phyloP scores from a whole-genome alignment of 2,329 filamentous ascomycete genomes.

The Botryotinia convoluta region DNA sequence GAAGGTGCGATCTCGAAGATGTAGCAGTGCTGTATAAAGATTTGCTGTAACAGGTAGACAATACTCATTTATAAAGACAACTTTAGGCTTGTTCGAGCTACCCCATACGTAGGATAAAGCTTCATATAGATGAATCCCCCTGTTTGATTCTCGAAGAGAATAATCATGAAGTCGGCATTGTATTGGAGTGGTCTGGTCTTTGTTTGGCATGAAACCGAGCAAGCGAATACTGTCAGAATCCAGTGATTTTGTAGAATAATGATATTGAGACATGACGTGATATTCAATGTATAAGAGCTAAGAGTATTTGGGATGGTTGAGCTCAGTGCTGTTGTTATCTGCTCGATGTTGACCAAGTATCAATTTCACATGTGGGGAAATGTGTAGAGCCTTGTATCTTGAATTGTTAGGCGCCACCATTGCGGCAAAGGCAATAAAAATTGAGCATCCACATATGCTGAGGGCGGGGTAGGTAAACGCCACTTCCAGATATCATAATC shows the following conservation, averaged over 20 bases:
- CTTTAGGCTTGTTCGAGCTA: background rate
- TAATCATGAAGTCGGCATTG: background rate
- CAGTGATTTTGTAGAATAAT: background rate
- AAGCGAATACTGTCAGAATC: background rate
- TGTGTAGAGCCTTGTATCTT: background rate
- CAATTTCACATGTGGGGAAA: background rate
- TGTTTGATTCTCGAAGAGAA: background rate
- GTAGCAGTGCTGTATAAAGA: constrained; percentile 17
- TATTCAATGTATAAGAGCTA: background rate
- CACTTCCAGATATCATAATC: background rate
- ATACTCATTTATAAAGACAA: background rate
- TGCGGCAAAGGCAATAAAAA: background rate
- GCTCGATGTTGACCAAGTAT: background rate
- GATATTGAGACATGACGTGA: background rate
- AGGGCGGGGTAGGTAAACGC: background rate
- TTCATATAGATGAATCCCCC: constrained; percentile 11
- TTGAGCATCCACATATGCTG: background rate
- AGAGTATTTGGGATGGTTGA: background rate
- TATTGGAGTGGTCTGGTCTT: background rate
- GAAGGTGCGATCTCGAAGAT: constrained; percentile 17
- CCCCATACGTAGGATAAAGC: constrained; percentile 23
- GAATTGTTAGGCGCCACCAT: background rate
- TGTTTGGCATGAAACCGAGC: background rate
- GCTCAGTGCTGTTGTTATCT: background rate
- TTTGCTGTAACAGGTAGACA: constrained; percentile 17